Base-by-base conservation (phyloP, 192 early-diverging fungal species). In the Coemansia sp. region DNA sequence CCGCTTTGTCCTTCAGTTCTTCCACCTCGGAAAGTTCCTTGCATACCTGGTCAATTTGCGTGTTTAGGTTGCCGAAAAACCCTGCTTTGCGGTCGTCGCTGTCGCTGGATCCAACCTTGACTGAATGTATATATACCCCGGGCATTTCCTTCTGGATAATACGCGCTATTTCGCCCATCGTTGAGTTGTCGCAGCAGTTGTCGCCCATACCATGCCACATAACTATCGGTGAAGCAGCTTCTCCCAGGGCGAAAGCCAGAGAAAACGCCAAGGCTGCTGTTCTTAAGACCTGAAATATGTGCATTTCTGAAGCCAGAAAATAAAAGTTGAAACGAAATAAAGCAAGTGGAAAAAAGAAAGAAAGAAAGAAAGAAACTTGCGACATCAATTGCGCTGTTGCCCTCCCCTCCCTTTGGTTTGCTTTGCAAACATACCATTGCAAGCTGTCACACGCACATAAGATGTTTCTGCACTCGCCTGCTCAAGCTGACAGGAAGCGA, bases 141-240 rank as follows among this genome's bases (percentile, higher is more conserved):
- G 92, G 90, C 7, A 86, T 68, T 56, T 72, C 54, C 4, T 82
- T 73, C 30, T 75, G 5, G 20, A 91, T 64, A 7, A 75, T 48
- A 0, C 67, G 56, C 29, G 71, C 58, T 40, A 89, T 63, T 38
- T 72, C 63, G 3, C 74, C 77, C 88, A 90, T 91, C 33, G 84
- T 87, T 6, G 56, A 82, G 48, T 89, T 85, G 76, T 92, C 86
- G 66, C 87, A 92, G 73, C 90, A 90, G 52, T 86, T 87, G 61
- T 94, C 93, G 16, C 93, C 93, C 91, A 95, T 92, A 8, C 93
- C 93, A 78, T 95, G 93, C 91, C 93, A 93, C 29, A 95, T 63
- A 0, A 95, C 90, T 22, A 94, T 86, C 25, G 86, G 75, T 4
- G 57, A 6, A 42, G 57, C 51, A 52, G 12, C 18, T 2, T 7